Evolutionary conservation across 2,329 filamentous ascomycete genomes (phyloP).

Genomic region (Trichoderma sp.): DNA sequence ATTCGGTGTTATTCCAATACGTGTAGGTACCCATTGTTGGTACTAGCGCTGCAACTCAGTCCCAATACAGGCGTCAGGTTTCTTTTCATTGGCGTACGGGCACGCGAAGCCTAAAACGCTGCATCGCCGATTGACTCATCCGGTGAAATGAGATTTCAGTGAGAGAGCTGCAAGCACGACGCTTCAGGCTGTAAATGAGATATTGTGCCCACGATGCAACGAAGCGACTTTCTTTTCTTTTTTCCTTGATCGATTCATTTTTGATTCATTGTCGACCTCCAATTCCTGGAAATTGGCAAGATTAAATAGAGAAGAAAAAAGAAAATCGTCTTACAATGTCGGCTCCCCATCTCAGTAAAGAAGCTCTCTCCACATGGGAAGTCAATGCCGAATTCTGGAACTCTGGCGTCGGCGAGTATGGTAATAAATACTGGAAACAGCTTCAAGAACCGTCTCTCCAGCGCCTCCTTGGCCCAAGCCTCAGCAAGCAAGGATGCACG

Average conservation of each 20-base stretch:
- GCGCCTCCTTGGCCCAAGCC: conserved; percentile 35
- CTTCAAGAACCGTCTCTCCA: conserved; percentile 45
- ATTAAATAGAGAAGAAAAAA: not conserved
- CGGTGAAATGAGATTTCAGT: not conserved
- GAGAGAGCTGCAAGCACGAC: not conserved
- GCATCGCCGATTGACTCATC: conserved; percentile 14
- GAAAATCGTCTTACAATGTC: not conserved
- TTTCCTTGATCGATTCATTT: no score
- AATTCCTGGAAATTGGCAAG: not conserved
- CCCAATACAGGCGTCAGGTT: not conserved
- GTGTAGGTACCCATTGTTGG: no score
- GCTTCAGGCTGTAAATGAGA: not conserved
- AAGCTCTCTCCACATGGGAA: conserved; percentile 41
- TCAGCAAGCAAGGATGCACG: conserved; percentile 28
- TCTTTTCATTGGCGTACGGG: not conserved
- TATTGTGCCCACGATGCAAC: not conserved
- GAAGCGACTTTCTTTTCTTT: not conserved
- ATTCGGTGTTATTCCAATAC: no score
- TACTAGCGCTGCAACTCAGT: not conserved
- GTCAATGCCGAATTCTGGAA: conserved; percentile 47
- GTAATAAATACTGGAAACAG: conserved; percentile 47
- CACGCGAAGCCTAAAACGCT: not conserved
- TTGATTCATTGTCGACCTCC: not conserved
- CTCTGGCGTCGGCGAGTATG: conserved; percentile 38
- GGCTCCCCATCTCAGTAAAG: conserved; percentile 24